Base-by-base conservation (phyloP, 2,329 filamentous ascomycete genomes). In the Hymenoscyphus scutula region DNA sequence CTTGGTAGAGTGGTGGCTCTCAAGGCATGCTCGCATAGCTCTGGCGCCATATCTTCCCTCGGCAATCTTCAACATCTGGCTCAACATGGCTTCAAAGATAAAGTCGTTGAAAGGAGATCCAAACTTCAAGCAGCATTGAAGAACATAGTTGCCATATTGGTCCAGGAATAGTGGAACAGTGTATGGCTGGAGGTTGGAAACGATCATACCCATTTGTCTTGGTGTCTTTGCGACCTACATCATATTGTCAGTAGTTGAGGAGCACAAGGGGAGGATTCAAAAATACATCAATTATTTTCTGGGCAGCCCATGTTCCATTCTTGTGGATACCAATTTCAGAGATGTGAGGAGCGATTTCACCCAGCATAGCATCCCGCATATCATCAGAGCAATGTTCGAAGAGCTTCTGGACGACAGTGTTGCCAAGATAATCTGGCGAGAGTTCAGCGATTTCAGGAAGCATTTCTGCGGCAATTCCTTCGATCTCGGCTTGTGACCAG, bases 361-460 rank as follows among this genome's bases (percentile, higher is more conserved):
- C 78, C 62, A 99, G 81, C 95, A 99, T 98, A 62, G 90, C 89
- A 75, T 97, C 92, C 71, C 96, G 93, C 51, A 94, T 86, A 51
- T 87, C 81, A 74, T 98, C 94, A 0, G 92, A 95, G 79, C 95
- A 98, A 78, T 91, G 92, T 76, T 99, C 94, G 73, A 99, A 99
- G 54, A 99, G 81, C 78, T 99, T 99, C 79, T 99, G 95, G 19
- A 99, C 94, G n/a, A 99, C 95, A 0, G 95, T 99, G 78, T 99
- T 99, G 70, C 95, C 95, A 34, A 99, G 84, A 72, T 99, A 99
- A 77, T 99, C 95, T 0, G 94, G 97, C 2, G 95, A 85, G 27
- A 99, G 82, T 77, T 99, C 95, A 3, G 93, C 92, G 74, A 99
- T 95, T 76, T 99, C 95, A 10, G 94, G 92, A 17, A 99, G 84